Conservation (phyloP, 441 rosid genomes). For the Brassica balearica region DNA sequence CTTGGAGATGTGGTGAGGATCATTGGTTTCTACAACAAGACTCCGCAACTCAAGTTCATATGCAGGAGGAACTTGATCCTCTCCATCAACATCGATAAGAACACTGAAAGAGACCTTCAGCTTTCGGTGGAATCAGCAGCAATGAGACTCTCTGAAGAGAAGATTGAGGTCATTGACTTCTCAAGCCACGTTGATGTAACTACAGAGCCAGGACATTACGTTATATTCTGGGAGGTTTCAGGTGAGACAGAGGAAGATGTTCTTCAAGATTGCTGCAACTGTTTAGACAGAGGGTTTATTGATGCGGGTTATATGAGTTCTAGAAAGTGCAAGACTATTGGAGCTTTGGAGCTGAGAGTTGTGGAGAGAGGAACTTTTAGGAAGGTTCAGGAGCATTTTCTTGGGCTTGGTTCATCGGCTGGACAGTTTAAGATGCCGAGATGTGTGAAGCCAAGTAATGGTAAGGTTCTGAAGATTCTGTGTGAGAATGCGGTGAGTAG, state of each 20-base stretch:
- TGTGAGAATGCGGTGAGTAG: slow-evolving; percentile 57
- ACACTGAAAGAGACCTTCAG: slow-evolving; percentile 89
- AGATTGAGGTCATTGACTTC: slow-evolving; percentile 80
- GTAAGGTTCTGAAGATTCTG: slow-evolving; percentile 63
- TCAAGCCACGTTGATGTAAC: slow-evolving; percentile 73
- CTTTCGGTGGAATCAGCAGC: slow-evolving; percentile 72
- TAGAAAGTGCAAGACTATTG: slow-evolving; percentile 77
- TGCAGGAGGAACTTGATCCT: slow-evolving; percentile 82
- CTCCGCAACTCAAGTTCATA: slow-evolving; percentile 80
- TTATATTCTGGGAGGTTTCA: slow-evolving; percentile 85
- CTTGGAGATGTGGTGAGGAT: slow-evolving; percentile 90
- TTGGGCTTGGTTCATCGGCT: slow-evolving; percentile 74
- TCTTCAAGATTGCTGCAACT: slow-evolving; percentile 73
- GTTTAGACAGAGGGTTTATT: slow-evolving; percentile 68
- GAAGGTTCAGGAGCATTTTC: slow-evolving; percentile 74
- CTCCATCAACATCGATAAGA: slow-evolving; percentile 89
- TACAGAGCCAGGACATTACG: slow-evolving; percentile 87
- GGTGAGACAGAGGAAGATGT: slow-evolving; percentile 63
- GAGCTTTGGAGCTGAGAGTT: slow-evolving; percentile 82
- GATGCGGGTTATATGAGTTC: slow-evolving; percentile 84
- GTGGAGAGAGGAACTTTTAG: slow-evolving; percentile 72
- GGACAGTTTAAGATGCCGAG: slow-evolving; percentile 94
- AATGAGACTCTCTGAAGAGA: slow-evolving; percentile 64
- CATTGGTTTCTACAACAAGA: slow-evolving; percentile 74
- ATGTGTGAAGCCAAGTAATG: slow-evolving; percentile 64